Evolutionary conservation across 2,329 filamentous ascomycete genomes (phyloP), one percentile per base, ranked within the genome.

Genomic region (Aspergillus sp.): DNA sequence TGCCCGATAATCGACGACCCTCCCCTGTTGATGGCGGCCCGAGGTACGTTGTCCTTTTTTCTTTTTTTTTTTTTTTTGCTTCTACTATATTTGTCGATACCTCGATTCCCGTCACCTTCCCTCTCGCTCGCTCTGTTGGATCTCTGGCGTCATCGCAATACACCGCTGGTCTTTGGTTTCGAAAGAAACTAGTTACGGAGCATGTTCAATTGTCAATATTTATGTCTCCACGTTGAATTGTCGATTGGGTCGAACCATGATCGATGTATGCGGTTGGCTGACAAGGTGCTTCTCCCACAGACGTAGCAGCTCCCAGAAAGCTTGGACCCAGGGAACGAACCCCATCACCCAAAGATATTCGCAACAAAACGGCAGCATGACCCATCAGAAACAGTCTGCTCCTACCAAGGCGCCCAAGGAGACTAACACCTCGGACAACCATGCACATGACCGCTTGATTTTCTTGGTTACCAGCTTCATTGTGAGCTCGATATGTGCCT

Each of bases 311-410:
- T 72, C 74, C 43, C 77, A 76, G 55, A 82, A 79, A 65, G 79
- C 79, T 60, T 84, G 81, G 81, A 74, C 75, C 43, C 73, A 77
- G 60, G 79, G 78, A 58, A 74, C 76, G 48, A 84, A 84, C 62
- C 78, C 80, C 41, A 77, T 82, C 62, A 81, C 78, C 17, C 78
- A 82, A 57, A 76, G 78, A 56, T 63, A 71, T 45, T 62, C 66
- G 50, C 71, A 74, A 50, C 71, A 75, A 53, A 84, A 84, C 70
- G 81, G 80, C 56, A 73, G 69, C 52, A 68, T 71, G 55, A 67
- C 65, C 37, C 66, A 67, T 47, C 59, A 70, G 45, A 78, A 74
- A 54, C 61, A 69, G 30, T 60, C 64, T 27, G 58, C 60, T 15
- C 63, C 67, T 13, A 59, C 69, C 13, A 73, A 70, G 51, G 51